Conservation (phyloP, 805 yeast species). For the Priceomyces melissophilus region DNA sequence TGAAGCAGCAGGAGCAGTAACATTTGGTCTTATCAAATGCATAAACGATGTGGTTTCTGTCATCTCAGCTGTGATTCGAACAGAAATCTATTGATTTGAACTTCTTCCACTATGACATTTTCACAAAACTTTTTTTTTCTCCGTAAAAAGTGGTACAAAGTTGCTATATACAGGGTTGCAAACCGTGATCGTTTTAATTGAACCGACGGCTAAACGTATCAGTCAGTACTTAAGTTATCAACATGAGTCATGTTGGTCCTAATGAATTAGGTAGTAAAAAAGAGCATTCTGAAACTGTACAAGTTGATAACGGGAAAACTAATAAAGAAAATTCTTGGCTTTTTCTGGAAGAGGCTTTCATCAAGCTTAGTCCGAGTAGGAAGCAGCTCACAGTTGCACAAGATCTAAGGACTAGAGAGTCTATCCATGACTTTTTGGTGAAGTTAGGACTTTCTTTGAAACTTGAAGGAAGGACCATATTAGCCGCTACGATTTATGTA, state of each 20-base stretch:
- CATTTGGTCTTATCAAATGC: constrained; percentile 57
- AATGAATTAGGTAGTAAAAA: not conserved
- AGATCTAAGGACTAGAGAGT: constrained; percentile 35
- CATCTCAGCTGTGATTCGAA: constrained; percentile 12
- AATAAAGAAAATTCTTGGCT: constrained; percentile 29
- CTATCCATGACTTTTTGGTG: constrained; percentile 36
- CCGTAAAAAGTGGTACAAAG: not conserved
- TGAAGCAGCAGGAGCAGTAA: constrained; percentile 43
- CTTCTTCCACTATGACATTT: constrained; percentile 1
- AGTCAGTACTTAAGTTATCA: not conserved
- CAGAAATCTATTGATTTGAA: not conserved
- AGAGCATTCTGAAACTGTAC: not conserved
- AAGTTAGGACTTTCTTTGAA: constrained; percentile 33
- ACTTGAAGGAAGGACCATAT: constrained; percentile 39
- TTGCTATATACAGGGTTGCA: too few species aligned
- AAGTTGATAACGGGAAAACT: not conserved
- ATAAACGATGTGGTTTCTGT: constrained; percentile 25
- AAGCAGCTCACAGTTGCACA: constrained; percentile 29
- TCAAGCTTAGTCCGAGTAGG: constrained; percentile 31
- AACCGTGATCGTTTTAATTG: too few species aligned
- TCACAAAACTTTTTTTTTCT: constrained; percentile 2
- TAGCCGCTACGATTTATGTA: constrained; percentile 39
- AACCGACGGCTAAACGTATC: too few species aligned
- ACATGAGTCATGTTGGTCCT: not conserved
- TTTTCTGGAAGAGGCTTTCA: constrained; percentile 31